Conservation (phyloP, 805 yeast genomes). For the Candida sphagnicola region DNA sequence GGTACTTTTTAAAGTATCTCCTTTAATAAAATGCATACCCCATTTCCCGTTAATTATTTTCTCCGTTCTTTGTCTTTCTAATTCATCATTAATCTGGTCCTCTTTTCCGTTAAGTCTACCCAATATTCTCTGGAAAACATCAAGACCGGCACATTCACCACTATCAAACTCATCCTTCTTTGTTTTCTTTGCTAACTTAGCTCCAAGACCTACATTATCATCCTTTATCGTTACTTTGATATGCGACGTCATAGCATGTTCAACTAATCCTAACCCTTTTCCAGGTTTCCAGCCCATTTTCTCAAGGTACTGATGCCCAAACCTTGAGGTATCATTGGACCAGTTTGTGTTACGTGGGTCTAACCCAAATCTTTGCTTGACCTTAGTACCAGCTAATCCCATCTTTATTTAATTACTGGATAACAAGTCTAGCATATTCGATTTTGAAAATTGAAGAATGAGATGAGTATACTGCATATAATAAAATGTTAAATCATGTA, state of each 20-base stretch:
- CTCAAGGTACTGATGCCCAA: slow-evolving; percentile 83
- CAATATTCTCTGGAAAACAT: slow-evolving; percentile 85
- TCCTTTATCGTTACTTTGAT: slow-evolving; percentile 79
- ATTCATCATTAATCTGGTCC: slow-evolving; percentile 56
- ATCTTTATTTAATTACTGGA: slow-evolving; percentile 28
- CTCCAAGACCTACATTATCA: slow-evolving; percentile 87
- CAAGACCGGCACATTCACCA: slow-evolving; percentile 87
- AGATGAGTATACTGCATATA: slow-evolving; percentile 3
- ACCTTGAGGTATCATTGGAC: slow-evolving; percentile 80
- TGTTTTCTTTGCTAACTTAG: slow-evolving; percentile 56
- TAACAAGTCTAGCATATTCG: neutral
- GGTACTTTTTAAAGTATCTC: slow-evolving; percentile 78
- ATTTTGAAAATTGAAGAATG: neutral
- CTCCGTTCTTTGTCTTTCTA: slow-evolving; percentile 65
- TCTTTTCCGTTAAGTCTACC: slow-evolving; percentile 89
- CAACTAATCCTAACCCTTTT: slow-evolving; percentile 71
- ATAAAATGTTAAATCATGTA: neutral
- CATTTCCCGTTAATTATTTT: slow-evolving; percentile 77
- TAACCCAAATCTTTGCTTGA: slow-evolving; percentile 78
- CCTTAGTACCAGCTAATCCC: slow-evolving; percentile 82
- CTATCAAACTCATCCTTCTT: slow-evolving; percentile 67
- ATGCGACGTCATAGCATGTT: slow-evolving; percentile 69
- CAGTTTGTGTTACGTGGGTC: slow-evolving; percentile 95
- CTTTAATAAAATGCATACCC: slow-evolving; percentile 85
- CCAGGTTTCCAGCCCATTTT: slow-evolving; percentile 94